Evolutionary conservation across 129 eudicot species (phyloP), one percentile per base, ranked within the genome.

Genomic region (Flaveria ramosissima): DNA sequence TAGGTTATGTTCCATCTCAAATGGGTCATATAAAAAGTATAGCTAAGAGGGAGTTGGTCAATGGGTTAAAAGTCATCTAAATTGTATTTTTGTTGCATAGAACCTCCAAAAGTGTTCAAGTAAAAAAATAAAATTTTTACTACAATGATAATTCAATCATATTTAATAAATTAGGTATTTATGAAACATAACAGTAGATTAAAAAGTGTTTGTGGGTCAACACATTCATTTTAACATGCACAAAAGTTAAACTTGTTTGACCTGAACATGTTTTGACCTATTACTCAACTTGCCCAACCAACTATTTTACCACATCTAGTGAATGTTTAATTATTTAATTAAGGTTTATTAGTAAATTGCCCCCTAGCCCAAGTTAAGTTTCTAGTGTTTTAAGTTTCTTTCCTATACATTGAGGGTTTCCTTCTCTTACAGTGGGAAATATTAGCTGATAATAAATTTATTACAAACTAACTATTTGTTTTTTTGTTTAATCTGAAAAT

Each of bases 401-500:
- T 36, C 41, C 7, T 36, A 36, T 36, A 6, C 41, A 36, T 4
- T 36, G 6, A 36, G 41, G 41, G 41, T 36, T 36, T 36, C 41
- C 39, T 7, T 36, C 8, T 36, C 7, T 36, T 36, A 4, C 8
- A 66, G 52, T 55, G 52, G 50, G 11, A 53, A 72, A 45, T 17
- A 27, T 55, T 6, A 19, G 24, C 36, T 64, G 59, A 15, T 13
- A 14, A 61, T 27, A 24, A 13, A 7, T 13, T 71, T 43, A 17
- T 74, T 3, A n/a, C 74, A 64, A 62, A 76, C 74, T 45, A 41
- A 24, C 51, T 70, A 9, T 62, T 41, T 67, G 0, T 12, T 77
- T 61, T 61, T 48, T 47, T n/a, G 10, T 60, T 60, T 16, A 11
- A 45, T 55, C 14, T 81, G 42, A 63, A 70, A 61, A 71, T 75